Evolutionary conservation across 352 stramenopile species (phyloP), one percentile per base, ranked within the genome.

Genomic region (Phytophthora tentaculata): DNA sequence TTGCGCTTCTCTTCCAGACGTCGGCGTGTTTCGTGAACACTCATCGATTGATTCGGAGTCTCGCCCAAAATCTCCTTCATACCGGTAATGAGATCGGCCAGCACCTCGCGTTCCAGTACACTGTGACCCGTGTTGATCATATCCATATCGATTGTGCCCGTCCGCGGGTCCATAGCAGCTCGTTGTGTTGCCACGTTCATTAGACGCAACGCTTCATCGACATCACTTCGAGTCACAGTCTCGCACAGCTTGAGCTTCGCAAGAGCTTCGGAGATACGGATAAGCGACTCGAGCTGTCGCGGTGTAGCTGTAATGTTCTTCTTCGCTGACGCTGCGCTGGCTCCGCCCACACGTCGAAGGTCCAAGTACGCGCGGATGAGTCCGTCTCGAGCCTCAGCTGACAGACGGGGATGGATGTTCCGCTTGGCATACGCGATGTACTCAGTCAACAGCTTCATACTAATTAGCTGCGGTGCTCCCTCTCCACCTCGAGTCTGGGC

Each of bases 111-210:
- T 71, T 98, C 96, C 8, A 91, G 78, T 37, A 88, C 90, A 57
- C 87, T 96, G 65, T 96, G 84, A 20, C 96, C 97, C 5, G 96
- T 99, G 53, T 97, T 97, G 74, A 99, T 98, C 93, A 99, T 98
- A 75, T 99, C 97, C 97, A 99, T 99, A 78, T 99, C 97, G 72
- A 99, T 99, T n/a, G 94, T 96, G 35, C 98, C 98, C 2, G 98
- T 99, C 44, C 94, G 80, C 29, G 97, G 97, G 71, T 99, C 98
- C 68, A 98, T 99, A 13, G 98, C 97, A 8, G 98, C 95, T 39
- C 89, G 91, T 76, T 99, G 97, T 12, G 97, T 99, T 7, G 97
- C 97, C 48, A 98, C 93, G 60, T 97, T 98, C 95, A 99, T 99
- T 12, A 99, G 86, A 17, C 97, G 84, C 13, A 98, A 81, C 9